A percentile compares a stretch with the other conserved stretches of the same genome.
These are phyloP conservation scores for Wallacemonas sp. DNA, from an alignment of 208 protist species.

Conservation along the genomic window DNA sequence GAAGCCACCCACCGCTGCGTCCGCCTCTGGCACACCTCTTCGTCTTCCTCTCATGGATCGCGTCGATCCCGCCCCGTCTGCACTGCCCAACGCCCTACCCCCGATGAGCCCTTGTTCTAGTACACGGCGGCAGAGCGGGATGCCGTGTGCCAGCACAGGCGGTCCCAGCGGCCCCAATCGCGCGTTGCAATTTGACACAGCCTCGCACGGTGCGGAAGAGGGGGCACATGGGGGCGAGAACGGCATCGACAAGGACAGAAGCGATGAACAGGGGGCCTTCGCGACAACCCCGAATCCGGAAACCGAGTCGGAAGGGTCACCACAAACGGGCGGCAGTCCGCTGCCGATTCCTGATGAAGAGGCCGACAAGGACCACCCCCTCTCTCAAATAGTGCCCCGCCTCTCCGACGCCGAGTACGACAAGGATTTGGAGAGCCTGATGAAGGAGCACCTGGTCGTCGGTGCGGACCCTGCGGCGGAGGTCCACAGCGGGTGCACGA, in stretches of 20 bases:
- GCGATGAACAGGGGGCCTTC: too few relatives aligned
- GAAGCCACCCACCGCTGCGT: neutral
- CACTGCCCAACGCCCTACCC: neutral
- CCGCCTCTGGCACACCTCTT: neutral
- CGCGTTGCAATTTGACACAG: slow-evolving; percentile 7
- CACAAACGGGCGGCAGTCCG: too few relatives aligned
- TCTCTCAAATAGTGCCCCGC: too few relatives aligned
- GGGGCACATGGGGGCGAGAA: too few relatives aligned
- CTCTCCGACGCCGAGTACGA: neutral
- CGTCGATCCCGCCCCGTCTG: neutral
- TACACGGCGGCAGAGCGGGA: neutral
- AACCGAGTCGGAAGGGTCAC: too few relatives aligned
- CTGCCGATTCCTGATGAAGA: too few relatives aligned
- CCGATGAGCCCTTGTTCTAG: neutral
- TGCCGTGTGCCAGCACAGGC: neutral
- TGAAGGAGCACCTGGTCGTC: slow-evolving; percentile 1
- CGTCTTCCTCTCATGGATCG: slow-evolving; percentile 9
- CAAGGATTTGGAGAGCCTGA: slow-evolving; percentile 7
- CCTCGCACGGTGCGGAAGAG: neutral
- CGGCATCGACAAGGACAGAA: too few relatives aligned
- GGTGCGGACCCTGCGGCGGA: neutral
- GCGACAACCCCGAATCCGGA: too few relatives aligned
- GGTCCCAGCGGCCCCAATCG: neutral
- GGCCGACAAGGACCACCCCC: too few relatives aligned
- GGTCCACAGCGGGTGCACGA: neutral